Evolutionary conservation across 192 early-diverging fungal species (phyloP), one percentile per base, ranked within the genome.

Genomic region (Linderina pennispora): DNA sequence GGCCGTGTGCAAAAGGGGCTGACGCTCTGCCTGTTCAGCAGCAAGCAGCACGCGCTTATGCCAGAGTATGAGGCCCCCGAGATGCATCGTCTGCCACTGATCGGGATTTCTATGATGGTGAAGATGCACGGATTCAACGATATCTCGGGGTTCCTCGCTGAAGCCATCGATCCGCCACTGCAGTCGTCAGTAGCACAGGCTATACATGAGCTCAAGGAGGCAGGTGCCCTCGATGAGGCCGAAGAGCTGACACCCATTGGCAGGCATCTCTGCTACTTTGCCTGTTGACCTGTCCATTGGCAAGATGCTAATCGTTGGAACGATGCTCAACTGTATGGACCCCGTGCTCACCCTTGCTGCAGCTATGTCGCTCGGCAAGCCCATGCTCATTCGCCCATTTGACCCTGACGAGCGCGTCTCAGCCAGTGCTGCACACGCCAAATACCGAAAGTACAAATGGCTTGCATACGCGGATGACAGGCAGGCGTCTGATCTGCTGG

Each of bases 221-320:
- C 51, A 0, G 65, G 65, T 3, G 65, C 65, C 3, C 40, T 69
- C 26, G 59, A 62, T 20, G 50, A 53, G 32, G 45, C 38, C 1
- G 54, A 60, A 37, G n/a, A 44, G 18, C 39, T 94, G 44, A 92
- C 91, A 6, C 76, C 80, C 0, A 72, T 92, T 0, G 91, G 91
- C 28, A 73, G 53, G 8, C 82, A 84, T 21, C 75, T 92, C 62
- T 62, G 77, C 26, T 64, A 74, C 28, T 39, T 94, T 55, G n/a
- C 91, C 91, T 8, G 77, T 86, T 6, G 87, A 92, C 62, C 39
- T 87, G 4, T 64, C 80, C 4, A 65, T 91, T 1, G 85, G 85
- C 58, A 88, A 88, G 50, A 80, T 86, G 58, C 45, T 88, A 4
- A 48, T 92, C 15, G 77, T 81, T 46, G 90, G 83, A 8, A 72